These are phyloP conservation scores for Ulota crispa DNA, from an alignment of 225 moss, liverwort and hornwort genomes.

Conservation along the genomic window DNA sequence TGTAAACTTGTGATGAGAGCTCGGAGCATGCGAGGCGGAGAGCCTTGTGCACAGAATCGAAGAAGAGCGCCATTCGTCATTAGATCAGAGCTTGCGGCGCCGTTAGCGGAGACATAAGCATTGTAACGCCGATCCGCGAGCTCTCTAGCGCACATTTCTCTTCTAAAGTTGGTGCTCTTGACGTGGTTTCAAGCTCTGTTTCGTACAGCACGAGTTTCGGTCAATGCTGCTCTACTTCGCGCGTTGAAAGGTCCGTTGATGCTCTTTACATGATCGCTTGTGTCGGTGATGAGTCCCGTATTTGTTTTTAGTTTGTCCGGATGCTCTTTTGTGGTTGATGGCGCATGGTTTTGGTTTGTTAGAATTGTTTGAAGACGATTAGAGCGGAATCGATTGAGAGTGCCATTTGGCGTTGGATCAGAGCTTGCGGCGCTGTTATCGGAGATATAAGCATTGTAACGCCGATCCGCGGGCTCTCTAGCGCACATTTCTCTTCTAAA, in stretches of 20 bases:
- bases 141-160: conserved; percentile 10
- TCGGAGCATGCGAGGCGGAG: not conserved
- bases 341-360: not conserved
- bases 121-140: conserved; percentile 30
- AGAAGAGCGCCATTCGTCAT: conserved; percentile 11
- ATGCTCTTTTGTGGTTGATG: not conserved
- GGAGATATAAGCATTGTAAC: conserved; percentile 35
- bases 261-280: not conserved
- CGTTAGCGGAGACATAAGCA: conserved; percentile 22
- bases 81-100: conserved; percentile 18
- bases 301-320: not conserved
- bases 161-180: conserved; percentile 45
- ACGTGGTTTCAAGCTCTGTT: conserved; percentile 26
- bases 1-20: conserved; percentile 34
- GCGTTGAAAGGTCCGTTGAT: conserved; percentile 37
- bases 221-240: conserved; percentile 35
- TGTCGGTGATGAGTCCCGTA: conserved; percentile 35
- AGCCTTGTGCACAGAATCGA: conserved; percentile 3
- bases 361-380: not conserved
- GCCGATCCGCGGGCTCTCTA: conserved; percentile 20
- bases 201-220: not conserved
- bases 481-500: conserved; percentile 34
- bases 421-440: conserved; percentile 9
- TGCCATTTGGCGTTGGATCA: conserved; percentile 19
- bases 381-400: conserved; percentile 10